phyloP scores from a whole-genome alignment of 164 flowering plant genomes.

The Saururus chinensis region DNA sequence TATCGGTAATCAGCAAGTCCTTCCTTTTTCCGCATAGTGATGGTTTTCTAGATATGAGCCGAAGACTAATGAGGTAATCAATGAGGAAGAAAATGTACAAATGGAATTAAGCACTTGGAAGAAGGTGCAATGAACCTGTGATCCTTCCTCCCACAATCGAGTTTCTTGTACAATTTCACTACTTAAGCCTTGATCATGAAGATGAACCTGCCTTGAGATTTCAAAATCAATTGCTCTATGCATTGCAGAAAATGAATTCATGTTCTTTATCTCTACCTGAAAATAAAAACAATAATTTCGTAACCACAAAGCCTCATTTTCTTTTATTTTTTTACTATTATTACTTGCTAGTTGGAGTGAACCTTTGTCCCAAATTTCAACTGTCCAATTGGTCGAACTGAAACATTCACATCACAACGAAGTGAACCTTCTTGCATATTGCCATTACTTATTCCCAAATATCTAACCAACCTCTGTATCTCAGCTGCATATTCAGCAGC shows the following conservation, averaged over 20 bases:
- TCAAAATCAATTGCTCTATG: constrained; percentile 86
- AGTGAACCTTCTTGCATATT: constrained; percentile 98
- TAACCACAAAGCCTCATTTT: not conserved
- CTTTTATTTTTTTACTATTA: too few species aligned
- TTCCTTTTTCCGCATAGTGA: constrained; percentile 93
- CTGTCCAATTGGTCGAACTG: constrained; percentile 78
- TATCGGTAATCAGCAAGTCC: constrained; percentile 91
- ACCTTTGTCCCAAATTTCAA: constrained; percentile 85
- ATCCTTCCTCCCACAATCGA: constrained; percentile 89
- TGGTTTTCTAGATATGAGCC: constrained; percentile 45
- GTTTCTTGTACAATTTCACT: constrained; percentile 85
- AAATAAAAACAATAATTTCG: constrained; percentile 3
- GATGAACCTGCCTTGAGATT: constrained; percentile 64
- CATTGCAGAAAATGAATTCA: constrained; percentile 88
- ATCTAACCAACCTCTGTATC: constrained; percentile 82
- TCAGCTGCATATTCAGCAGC: constrained; percentile 94
- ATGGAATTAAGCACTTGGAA: not conserved
- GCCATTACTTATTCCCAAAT: constrained; percentile 86
- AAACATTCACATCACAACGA: constrained; percentile 91
- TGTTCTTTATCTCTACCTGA: constrained; percentile 91
- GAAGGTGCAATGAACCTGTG: constrained; percentile 49
- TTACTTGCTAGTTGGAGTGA: not conserved
- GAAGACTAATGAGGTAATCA: constrained; percentile 2
- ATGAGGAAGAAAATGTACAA: not conserved
- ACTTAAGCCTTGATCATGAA: constrained; percentile 52